Evolutionary conservation across 176 grass and related monocot genomes (phyloP).

Genomic region (Typha latifolia): DNA sequence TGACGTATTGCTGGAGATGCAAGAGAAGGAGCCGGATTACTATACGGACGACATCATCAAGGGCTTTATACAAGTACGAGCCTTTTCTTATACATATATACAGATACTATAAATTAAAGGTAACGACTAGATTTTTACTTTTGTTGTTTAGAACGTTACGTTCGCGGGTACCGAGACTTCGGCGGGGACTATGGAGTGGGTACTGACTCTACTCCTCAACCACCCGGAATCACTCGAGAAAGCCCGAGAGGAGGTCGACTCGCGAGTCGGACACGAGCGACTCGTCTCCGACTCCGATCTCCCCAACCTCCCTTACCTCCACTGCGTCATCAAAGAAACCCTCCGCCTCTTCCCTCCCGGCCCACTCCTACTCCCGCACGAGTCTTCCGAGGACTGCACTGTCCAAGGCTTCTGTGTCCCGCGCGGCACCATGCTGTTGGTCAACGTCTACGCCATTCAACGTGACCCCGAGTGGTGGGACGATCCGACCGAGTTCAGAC

Average conservation of each 20-base stretch:
- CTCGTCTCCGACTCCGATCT: constrained; percentile 24
- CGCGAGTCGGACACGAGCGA: constrained; percentile 7
- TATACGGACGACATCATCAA: constrained; percentile 55
- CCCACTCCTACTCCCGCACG: constrained; percentile 32
- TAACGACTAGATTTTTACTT: too few relatives aligned
- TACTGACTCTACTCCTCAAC: constrained; percentile 53
- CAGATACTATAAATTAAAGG: too few relatives aligned
- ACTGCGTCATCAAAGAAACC: constrained; percentile 44
- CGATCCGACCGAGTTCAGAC: constrained; percentile 27
- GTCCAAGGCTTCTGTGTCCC: constrained; percentile 21
- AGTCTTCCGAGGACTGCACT: constrained; percentile 25
- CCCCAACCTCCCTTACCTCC: constrained; percentile 28
- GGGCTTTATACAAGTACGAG: constrained; percentile 10
- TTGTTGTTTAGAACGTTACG: constrained; percentile 31
- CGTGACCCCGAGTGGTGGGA: constrained; percentile 28
- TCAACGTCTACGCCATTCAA: constrained; percentile 45
- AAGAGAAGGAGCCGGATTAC: constrained; percentile 40
- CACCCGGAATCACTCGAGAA: constrained; percentile 21
- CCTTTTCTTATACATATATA: not conserved
- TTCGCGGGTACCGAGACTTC: constrained; percentile 27
- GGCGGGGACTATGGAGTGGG: constrained; percentile 30
- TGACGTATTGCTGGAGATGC: constrained; percentile 38
- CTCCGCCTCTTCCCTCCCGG: constrained; percentile 28
- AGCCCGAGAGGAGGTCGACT: constrained; percentile 19
- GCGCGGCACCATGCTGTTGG: constrained; percentile 33